Conservation (phyloP, 2,329 filamentous ascomycete genomes). For the Diplodia sapinea region DNA sequence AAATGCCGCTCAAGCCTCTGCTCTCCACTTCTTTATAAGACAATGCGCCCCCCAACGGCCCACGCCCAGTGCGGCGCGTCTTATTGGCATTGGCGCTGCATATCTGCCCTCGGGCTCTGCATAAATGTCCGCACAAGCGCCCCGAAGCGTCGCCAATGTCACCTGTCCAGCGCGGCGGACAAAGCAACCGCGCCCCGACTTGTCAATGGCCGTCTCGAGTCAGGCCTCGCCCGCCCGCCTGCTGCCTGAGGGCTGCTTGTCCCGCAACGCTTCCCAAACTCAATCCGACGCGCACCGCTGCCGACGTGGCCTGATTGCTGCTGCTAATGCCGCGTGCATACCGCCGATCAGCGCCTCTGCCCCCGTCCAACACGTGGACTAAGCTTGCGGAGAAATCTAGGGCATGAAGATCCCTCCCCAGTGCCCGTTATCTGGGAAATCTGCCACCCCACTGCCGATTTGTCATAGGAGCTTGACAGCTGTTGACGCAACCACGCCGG, state of each 20-base stretch:
- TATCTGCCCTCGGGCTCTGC: constrained; percentile 18
- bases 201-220: constrained; percentile 22
- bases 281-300: constrained; percentile 23
- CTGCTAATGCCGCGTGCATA: constrained; percentile 24
- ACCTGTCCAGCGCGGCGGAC: constrained; percentile 26
- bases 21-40: constrained; percentile 28
- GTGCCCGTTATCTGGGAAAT: constrained; percentile 20
- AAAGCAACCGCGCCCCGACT: constrained; percentile 5
- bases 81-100: constrained; percentile 24
- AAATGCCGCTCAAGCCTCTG: constrained; percentile 29
- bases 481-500: constrained; percentile 17
- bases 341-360: constrained; percentile 23
- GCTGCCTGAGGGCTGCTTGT: constrained; percentile 20
- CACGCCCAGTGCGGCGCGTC: constrained; percentile 17
- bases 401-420: constrained; percentile 23
- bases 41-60: constrained; percentile 24
- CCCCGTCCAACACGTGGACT: constrained; percentile 29
- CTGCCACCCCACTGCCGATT: constrained; percentile 27
- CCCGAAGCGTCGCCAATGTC: constrained; percentile 25
- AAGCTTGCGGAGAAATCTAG: constrained; percentile 30
- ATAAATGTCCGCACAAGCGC: constrained; percentile 23
- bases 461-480: constrained; percentile 20
- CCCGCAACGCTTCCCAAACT: constrained; percentile 28
- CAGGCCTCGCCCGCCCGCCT: constrained; percentile 17
- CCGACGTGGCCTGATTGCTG: constrained; percentile 18